Percentiles rank a stretch among this genome's conserved stretches.
Evolutionary conservation across 441 rosid genomes (phyloP).

Genomic region (Francoa sonchifolia): DNA sequence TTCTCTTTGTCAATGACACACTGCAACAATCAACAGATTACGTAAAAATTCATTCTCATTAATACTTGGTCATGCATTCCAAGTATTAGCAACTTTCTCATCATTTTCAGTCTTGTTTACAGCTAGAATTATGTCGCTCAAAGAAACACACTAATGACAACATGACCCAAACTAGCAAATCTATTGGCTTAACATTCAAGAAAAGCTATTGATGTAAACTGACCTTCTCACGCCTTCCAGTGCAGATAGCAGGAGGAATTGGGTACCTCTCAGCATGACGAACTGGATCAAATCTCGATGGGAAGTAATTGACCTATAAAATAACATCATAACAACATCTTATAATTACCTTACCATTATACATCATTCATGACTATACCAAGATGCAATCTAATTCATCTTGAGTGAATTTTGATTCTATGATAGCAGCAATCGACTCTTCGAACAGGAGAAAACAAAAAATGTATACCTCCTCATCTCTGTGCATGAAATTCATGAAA

Average conservation of each 20-base stretch:
- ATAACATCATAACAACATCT: slow-evolving; percentile 6
- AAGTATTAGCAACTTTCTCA: neutral
- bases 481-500: slow-evolving; percentile 85
- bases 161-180: neutral
- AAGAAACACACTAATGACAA: too few relatives aligned
- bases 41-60: neutral
- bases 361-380: neutral
- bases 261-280: slow-evolving; percentile 66
- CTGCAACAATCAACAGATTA: slow-evolving; percentile 21
- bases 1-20: slow-evolving; percentile 69
- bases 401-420: too few relatives aligned
- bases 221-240: slow-evolving; percentile 79
- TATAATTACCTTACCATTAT: slow-evolving; percentile 14
- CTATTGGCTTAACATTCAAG: neutral
- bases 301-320: slow-evolving; percentile 77
- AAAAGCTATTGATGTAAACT: slow-evolving; percentile 4
- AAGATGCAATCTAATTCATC: too few relatives aligned
- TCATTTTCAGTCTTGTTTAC: neutral
- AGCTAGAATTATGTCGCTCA: too few relatives aligned
- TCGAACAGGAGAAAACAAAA: neutral
- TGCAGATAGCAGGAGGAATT: slow-evolving; percentile 27
- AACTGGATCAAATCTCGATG: slow-evolving; percentile 67
- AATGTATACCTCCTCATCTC: slow-evolving; percentile 71
- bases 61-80: neutral
- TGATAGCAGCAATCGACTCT: too few relatives aligned